Evolutionary conservation across 2,329 filamentous ascomycete genomes (phyloP), one percentile per base, ranked within the genome.

Genomic region (Ophiognomonia clavigignenti-juglandacearum): DNA sequence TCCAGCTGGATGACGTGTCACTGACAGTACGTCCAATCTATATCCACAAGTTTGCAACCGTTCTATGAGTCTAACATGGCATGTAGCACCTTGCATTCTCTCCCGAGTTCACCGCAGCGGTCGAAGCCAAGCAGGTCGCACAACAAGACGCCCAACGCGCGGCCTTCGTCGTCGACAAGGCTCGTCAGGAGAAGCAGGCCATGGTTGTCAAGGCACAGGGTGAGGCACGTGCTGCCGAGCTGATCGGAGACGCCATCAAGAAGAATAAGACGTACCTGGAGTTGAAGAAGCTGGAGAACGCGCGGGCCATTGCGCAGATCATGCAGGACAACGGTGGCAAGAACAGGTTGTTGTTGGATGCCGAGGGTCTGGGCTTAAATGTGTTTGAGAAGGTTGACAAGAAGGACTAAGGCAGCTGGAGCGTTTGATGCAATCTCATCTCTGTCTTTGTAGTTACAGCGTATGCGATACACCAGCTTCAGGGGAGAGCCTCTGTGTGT

Each of bases 201-300:
- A 96, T 91, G 75, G 90, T 98, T 47, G 93, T 98, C 64, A 89
- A 90, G 72, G 93, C 93, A 4, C 93, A 97, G 82, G 93, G 93
- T 89, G 93, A 98, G 74, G 93, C 93, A 41, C 88, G 93, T 56
- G 97, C 93, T 32, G 93, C 93, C 39, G 91, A 98, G 73, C 84
- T 98, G 55, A 96, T 98, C 62, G 93, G 93, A 70, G 93, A 98
- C 44, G 93, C 93, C 53, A 95, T 98, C 83, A 98, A 97, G 88
- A 98, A 97, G 86, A 95, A 80, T 75, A 86, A 91, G 73, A 86
- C 89, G 56, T 98, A 98, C 68, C 82, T 98, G 54, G 93, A 97
- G 71, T 80, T 98, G 64, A 88, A 95, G 73, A 93, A 95, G 78
- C 95, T 98, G 61, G 93, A 98, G 75, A 98, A 96, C 62, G 93